Base-by-base conservation (phyloP, 805 yeast species). In the Saccharomycopsis sp. region DNA sequence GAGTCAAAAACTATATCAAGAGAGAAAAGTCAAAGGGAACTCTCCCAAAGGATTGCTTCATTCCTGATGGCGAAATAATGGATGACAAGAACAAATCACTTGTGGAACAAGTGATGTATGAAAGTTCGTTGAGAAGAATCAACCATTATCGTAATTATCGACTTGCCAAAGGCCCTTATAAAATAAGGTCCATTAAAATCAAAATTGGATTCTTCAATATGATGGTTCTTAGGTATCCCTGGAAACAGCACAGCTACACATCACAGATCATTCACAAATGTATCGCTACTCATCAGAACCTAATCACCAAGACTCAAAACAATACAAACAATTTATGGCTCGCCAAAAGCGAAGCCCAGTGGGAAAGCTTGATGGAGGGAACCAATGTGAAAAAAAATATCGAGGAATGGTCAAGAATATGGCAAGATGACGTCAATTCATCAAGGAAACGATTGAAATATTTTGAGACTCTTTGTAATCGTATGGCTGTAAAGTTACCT, bases 361-460 rank as follows among this genome's bases (percentile, higher is more conserved):
- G 60, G 60, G 60, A 58, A 20, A 41, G 24, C 5, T 53, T 53
- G 29, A 19, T 53, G 15, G 56, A 53, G 34, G 24, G 24, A 23
- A 34, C 25, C 19, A 47, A 20, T 17, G 20, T 20, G 19, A 9
- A 35, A n/a, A 34, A 20, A 24, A 53, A 53, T 8, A 42, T 53
- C 9, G n/a, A 42, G n/a, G 19, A 35, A 17, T 53, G 56, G 56
- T 15, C 44, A 8, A n/a, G 17, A 15, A 23, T 22, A 2, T 24
- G 23, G 25, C 41, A 34, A 7, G 42, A 41, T 17, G 54, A 54
- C 3, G 12, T 24, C 19, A 15, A 38, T 38, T 14, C 14, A 8
- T 50, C 52, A 5, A 50, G 20, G 42, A 54, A 49, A 20, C 24
- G 34, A 22, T 29, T 34, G 14, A 15, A 29, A 5, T n/a, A 41